Conservation (phyloP, 1,284 basidiomycete species). For the Moniliella sp. region DNA sequence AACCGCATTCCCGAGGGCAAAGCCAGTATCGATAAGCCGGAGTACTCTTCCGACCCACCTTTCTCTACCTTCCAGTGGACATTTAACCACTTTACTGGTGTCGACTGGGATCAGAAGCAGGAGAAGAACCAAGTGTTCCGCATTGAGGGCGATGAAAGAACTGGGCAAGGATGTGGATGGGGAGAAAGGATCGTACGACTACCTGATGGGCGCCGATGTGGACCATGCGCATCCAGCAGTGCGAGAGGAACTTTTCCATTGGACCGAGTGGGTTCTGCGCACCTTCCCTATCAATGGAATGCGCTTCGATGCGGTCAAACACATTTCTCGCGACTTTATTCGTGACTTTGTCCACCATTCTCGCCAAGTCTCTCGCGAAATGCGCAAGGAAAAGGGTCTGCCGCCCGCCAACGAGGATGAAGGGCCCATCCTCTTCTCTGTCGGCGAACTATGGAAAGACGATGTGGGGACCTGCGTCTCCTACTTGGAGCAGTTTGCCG, state of each 20-base stretch:
- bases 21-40: no score
- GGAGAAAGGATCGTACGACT: slow-evolving; percentile 34
- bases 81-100: slow-evolving; percentile 38
- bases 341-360: slow-evolving; percentile 40
- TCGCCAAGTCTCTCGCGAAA: no score
- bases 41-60: no score
- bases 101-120: slow-evolving; percentile 62
- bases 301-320: slow-evolving; percentile 31
- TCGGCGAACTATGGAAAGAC: slow-evolving; percentile 25
- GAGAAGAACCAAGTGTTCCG: slow-evolving; percentile 45
- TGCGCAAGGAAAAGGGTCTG: no score
- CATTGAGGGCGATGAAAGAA: slow-evolving; percentile 39
- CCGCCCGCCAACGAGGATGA: no score
- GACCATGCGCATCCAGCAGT: slow-evolving; percentile 71
- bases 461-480: slow-evolving; percentile 10
- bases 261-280: slow-evolving; percentile 42
- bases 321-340: slow-evolving; percentile 38
- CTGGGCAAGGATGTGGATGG: slow-evolving; percentile 35
- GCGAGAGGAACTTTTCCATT: slow-evolving; percentile 36
- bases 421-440: slow-evolving; percentile 14
- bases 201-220: slow-evolving; percentile 37
- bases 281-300: slow-evolving; percentile 19
- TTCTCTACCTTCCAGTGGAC: not conserved
- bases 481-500: slow-evolving; percentile 35
- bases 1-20: slow-evolving; percentile 50